phyloP scores from a whole-genome alignment of 371 early-diverging fungal species.

The Syncephalis fuscata region DNA sequence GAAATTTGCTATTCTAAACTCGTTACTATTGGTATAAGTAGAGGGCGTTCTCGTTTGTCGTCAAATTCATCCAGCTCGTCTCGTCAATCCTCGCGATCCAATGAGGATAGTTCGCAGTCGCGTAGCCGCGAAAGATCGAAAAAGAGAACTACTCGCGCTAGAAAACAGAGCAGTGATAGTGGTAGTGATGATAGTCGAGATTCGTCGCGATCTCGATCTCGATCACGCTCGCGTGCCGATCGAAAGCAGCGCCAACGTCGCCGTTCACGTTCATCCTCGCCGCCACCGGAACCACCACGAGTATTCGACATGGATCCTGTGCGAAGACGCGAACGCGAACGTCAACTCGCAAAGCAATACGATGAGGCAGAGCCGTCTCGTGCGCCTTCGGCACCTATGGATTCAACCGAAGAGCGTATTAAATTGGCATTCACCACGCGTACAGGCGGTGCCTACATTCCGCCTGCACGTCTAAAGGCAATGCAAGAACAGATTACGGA shows the following conservation, averaged over 20 bases:
- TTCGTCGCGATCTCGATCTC: not conserved
- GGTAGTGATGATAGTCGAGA: no score
- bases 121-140: no score
- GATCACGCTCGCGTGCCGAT: slow-evolving; percentile 1
- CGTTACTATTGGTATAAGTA: no score
- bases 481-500: slow-evolving; percentile 74
- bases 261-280: slow-evolving; percentile 1
- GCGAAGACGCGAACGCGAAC: slow-evolving; percentile 17
- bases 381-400: slow-evolving; percentile 2
- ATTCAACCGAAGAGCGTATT: slow-evolving; percentile 11
- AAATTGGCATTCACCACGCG: slow-evolving; percentile 15
- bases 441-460: slow-evolving; percentile 79
- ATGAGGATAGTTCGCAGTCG: no score
- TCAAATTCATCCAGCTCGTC: no score
- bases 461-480: slow-evolving; percentile 70
- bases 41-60: no score
- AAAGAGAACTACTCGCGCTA: no score
- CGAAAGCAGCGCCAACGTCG: not conserved
- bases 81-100: no score
- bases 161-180: no score
- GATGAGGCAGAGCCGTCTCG: slow-evolving; percentile 8
- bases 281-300: slow-evolving; percentile 1
- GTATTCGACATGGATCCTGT: slow-evolving; percentile 8
- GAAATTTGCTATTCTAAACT: no score
- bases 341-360: slow-evolving; percentile 14